These are phyloP conservation scores for Cutaneotrichosporon mucoides DNA, from an alignment of 1,284 basidiomycete genomes.

Conservation along the genomic window DNA sequence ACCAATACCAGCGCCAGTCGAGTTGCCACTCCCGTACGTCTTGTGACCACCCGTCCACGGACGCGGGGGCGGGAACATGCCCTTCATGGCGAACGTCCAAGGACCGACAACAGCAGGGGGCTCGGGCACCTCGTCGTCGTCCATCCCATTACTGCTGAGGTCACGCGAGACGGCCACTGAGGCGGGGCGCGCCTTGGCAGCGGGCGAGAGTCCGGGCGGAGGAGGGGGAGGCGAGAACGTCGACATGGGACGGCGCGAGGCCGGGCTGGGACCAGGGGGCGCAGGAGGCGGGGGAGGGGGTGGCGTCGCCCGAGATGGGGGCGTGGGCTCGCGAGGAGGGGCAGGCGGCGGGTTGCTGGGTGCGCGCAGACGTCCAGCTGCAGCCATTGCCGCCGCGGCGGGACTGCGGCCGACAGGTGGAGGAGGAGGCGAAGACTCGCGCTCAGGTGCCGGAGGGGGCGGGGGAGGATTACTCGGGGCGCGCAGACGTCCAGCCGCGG, in stretches of 20 bases:
- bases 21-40: constrained; percentile 44
- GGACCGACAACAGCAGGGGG: constrained; percentile 44
- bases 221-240: constrained; percentile 7
- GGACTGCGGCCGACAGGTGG: too few relatives aligned
- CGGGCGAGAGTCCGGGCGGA: constrained; percentile 1
- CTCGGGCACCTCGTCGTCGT: constrained; percentile 28
- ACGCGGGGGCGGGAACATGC: constrained; percentile 48
- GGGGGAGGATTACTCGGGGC: constrained; percentile 10
- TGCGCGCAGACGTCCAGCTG: too few relatives aligned
- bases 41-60: constrained; percentile 38
- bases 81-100: constrained; percentile 49
- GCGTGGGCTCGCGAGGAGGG: not conserved
- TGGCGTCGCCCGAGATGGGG: constrained; percentile 15
- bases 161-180: constrained; percentile 23
- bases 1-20: constrained; percentile 42
- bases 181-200: constrained; percentile 23
- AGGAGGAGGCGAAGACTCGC: constrained; percentile 1
- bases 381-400: too few relatives aligned
- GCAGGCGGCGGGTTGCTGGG: too few relatives aligned
- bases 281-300: constrained; percentile 14
- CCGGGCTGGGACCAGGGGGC: constrained; percentile 26
- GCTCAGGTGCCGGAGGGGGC: constrained; percentile 1
- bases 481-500: constrained; percentile 9
- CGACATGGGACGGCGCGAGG: constrained; percentile 13
- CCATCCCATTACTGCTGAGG: constrained; percentile 9